Conservation (phyloP, 257 asterid species). For the Salvia splendens region DNA sequence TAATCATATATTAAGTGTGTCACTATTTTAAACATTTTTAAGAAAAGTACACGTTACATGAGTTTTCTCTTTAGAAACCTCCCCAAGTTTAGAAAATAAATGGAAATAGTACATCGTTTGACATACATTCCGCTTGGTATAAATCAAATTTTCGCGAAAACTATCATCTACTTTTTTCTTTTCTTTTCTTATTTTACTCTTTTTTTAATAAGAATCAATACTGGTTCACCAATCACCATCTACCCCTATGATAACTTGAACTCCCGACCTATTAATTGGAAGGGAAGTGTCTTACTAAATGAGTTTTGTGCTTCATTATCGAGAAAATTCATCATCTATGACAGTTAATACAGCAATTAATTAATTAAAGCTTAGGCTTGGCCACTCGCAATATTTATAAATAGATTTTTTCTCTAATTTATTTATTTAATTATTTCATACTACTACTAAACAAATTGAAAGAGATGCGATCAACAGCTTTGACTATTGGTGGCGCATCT, state of each 20-base stretch:
- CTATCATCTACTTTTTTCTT: constrained; percentile 3
- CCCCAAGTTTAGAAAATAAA: no score
- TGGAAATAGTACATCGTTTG: no score
- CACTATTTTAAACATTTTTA: no score
- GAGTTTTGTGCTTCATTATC: no score
- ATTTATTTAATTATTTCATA: background rate
- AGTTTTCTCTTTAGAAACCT: no score
- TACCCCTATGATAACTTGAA: no score
- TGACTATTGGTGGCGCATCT: constrained; percentile 59
- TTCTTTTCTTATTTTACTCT: no score
- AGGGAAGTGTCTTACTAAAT: no score
- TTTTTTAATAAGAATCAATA: background rate
- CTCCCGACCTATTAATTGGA: no score
- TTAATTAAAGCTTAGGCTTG: constrained; percentile 22
- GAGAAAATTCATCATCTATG: constrained; percentile 22
- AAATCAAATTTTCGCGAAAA: background rate
- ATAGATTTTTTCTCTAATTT: background rate
- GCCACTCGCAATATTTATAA: constrained; percentile 26
- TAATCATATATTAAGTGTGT: no score
- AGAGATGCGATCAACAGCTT: constrained; percentile 42
- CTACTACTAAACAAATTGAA: constrained; percentile 43
- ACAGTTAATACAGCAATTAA: constrained; percentile 31
- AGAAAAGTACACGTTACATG: no score
- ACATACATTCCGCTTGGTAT: no score
- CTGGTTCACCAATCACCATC: background rate